Percentiles rank a stretch among this genome's conserved stretches.
phyloP scores from a whole-genome alignment of 106 monocot genomes.

The Allium fistulosum region DNA sequence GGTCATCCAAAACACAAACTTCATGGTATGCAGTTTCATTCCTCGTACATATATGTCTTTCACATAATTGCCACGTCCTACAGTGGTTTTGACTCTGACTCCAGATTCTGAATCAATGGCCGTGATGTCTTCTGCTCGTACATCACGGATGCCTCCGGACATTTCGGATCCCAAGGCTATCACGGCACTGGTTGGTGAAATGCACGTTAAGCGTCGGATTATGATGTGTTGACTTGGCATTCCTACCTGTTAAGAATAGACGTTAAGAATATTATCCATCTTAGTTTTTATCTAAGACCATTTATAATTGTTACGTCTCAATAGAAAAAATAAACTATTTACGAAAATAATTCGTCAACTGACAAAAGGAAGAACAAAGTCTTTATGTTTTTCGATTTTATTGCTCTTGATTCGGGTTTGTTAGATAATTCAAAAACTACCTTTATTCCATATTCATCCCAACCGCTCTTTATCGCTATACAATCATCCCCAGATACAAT shows the following conservation, averaged over 20 bases:
- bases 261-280: too few relatives aligned
- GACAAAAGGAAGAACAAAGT: constrained; percentile 17
- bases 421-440: too few relatives aligned
- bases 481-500: constrained; percentile 89
- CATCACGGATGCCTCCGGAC: constrained; percentile 81
- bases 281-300: too few relatives aligned
- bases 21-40: constrained; percentile 63
- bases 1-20: constrained; percentile 80
- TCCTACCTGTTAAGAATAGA: constrained; percentile 11
- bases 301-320: too few relatives aligned
- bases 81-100: constrained; percentile 72
- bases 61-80: constrained; percentile 67
- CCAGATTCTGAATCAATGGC: constrained; percentile 71
- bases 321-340: too few relatives aligned
- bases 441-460: constrained; percentile 90
- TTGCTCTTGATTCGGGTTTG: too few relatives aligned
- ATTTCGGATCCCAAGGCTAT: constrained; percentile 92
- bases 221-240: constrained; percentile 74
- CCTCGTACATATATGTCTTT: constrained; percentile 53
- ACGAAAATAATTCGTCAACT: too few relatives aligned
- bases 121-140: constrained; percentile 69
- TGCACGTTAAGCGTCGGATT: constrained; percentile 68
- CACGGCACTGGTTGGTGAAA: constrained; percentile 79
- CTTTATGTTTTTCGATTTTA: too few relatives aligned
- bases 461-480: constrained; percentile 86